Evolutionary conservation across 108 stramenopile genomes (phyloP).

Genomic region (Skeletonema grethae): DNA sequence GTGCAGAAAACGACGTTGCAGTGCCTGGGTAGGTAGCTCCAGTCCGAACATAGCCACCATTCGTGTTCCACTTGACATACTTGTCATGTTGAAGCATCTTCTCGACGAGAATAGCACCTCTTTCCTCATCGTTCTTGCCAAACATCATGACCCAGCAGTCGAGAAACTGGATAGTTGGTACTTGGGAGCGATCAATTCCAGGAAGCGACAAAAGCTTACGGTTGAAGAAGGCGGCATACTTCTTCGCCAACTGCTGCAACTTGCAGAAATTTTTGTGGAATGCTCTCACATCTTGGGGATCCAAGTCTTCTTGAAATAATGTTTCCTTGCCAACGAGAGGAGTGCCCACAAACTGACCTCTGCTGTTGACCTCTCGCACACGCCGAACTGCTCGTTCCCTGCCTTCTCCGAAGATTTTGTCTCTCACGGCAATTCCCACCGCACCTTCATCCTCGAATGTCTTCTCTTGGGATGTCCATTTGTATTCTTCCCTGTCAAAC

Average conservation of each 20-base stretch:
- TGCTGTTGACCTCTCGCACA: slow-evolving; percentile 38
- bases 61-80: slow-evolving; percentile 52
- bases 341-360: slow-evolving; percentile 35
- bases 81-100: slow-evolving; percentile 41
- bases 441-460: slow-evolving; percentile 4
- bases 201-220: slow-evolving; percentile 23
- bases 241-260: slow-evolving; percentile 27
- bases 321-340: slow-evolving; percentile 60
- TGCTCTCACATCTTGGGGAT: slow-evolving; percentile 1
- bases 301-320: slow-evolving; percentile 33
- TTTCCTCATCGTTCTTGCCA: neutral
- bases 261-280: slow-evolving; percentile 45
- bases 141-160: slow-evolving; percentile 52
- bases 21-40: neutral
- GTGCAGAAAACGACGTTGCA: neutral
- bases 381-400: slow-evolving; percentile 53
- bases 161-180: slow-evolving; percentile 40
- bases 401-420: slow-evolving; percentile 48
- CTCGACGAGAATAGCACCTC: slow-evolving; percentile 40
- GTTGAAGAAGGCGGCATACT: slow-evolving; percentile 18
- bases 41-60: slow-evolving; percentile 35
- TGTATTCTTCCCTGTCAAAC: slow-evolving; percentile 14
- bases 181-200: slow-evolving; percentile 9
- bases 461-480: neutral
- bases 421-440: slow-evolving; percentile 32